Percentiles rank a stretch among this genome's conserved stretches.
These are phyloP conservation scores for Agaricus sinodeliciosus DNA, from an alignment of 768 basidiomycete species.

Conservation along the genomic window DNA sequence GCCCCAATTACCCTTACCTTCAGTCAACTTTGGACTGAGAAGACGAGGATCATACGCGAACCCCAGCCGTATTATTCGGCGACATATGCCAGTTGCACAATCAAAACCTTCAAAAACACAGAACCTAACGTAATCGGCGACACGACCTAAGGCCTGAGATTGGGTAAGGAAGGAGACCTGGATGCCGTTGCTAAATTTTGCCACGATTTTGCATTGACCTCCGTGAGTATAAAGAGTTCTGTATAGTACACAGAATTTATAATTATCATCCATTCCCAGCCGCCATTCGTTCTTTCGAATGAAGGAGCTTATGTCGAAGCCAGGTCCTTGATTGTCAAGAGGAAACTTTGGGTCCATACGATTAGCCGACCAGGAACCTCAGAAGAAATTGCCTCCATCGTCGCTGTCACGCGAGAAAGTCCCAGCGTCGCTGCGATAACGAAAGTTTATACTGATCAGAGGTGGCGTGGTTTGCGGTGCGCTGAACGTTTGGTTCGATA, in stretches of 20 bases:
- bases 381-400: constrained; percentile 56
- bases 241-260: not conserved
- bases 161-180: constrained; percentile 31
- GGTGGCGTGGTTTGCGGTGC: constrained; percentile 46
- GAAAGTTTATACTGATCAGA: constrained; percentile 60
- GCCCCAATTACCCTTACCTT: constrained; percentile 41
- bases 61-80: constrained; percentile 55
- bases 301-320: constrained; percentile 47
- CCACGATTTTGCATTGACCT: constrained; percentile 47
- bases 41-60: constrained; percentile 34
- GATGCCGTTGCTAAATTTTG: constrained; percentile 42
- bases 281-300: constrained; percentile 44
- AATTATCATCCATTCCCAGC: constrained; percentile 25
- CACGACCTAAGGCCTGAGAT: constrained; percentile 30
- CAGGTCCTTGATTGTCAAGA: constrained; percentile 33
- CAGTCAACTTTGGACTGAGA: constrained; percentile 37
- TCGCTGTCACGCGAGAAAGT: constrained; percentile 62
- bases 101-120: constrained; percentile 12
- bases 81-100: constrained; percentile 51
- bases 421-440: constrained; percentile 54
- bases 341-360: constrained; percentile 56
- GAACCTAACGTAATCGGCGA: constrained; percentile 13
- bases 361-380: constrained; percentile 19
- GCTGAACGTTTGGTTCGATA: constrained; percentile 59
- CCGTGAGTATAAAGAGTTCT: constrained; percentile 34